Conservation (phyloP, 805 yeast genomes). For the Pichia insulana region DNA sequence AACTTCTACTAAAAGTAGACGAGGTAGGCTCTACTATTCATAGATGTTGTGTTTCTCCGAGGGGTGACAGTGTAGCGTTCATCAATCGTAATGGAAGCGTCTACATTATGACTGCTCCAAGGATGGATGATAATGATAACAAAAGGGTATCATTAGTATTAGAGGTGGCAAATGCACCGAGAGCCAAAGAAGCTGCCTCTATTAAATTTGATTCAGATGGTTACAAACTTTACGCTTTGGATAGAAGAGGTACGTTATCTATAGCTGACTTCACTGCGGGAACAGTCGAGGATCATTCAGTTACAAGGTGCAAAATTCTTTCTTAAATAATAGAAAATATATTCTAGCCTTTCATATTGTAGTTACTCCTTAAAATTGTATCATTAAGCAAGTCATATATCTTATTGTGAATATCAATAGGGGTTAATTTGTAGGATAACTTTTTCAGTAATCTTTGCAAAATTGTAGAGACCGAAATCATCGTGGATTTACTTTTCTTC, state of each 20-base stretch:
- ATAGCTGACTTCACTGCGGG: constrained; percentile 88
- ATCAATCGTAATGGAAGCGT: constrained; percentile 72
- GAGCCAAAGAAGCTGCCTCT: constrained; percentile 71
- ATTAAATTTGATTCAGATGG: constrained; percentile 74
- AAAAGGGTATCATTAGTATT: constrained; percentile 61
- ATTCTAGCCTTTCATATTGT: constrained; percentile 1
- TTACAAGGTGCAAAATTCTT: constrained; percentile 57
- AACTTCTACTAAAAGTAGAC: constrained; percentile 52
- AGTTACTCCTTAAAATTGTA: constrained; percentile 5
- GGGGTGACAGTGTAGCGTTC: constrained; percentile 80
- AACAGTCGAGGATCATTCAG: constrained; percentile 58
- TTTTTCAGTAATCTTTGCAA: background rate
- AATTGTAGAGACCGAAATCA: constrained; percentile 1
- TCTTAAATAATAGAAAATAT: constrained; percentile 16
- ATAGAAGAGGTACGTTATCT: constrained; percentile 70
- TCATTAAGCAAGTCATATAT: constrained; percentile 26
- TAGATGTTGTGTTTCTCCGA: constrained; percentile 64
- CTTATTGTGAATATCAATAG: constrained; percentile 20
- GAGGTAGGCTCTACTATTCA: constrained; percentile 81
- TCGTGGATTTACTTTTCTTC: constrained; percentile 7
- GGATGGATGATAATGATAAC: constrained; percentile 44
- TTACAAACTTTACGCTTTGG: constrained; percentile 65
- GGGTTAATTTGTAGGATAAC: background rate
- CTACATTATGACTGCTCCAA: constrained; percentile 56
- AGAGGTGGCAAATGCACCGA: constrained; percentile 67